phyloP scores from a whole-genome alignment of 495 filamentous ascomycete genomes.

The Rostrohypoxylon terebratum region DNA sequence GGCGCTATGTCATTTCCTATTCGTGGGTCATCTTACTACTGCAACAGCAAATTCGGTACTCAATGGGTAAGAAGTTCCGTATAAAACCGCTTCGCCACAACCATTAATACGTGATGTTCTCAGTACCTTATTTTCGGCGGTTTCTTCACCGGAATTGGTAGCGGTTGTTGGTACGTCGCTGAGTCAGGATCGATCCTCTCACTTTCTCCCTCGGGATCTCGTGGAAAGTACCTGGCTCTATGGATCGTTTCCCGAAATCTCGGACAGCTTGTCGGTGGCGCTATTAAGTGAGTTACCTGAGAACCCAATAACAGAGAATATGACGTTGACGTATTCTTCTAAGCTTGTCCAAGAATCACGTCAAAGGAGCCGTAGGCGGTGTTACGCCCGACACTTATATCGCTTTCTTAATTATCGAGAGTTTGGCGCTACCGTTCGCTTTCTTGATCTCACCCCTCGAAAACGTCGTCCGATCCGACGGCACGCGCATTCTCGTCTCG shows the following conservation, averaged over 20 bases:
- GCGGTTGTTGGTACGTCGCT: constrained; percentile 61
- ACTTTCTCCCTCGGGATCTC: constrained; percentile 58
- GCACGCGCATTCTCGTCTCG: constrained; percentile 57
- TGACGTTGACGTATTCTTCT: constrained; percentile 56
- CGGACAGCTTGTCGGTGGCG: constrained; percentile 60
- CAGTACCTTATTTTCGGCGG: constrained; percentile 58
- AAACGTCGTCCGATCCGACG: constrained; percentile 59
- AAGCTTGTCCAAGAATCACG: constrained; percentile 42
- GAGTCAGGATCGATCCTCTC: constrained; percentile 64
- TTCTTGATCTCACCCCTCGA: constrained; percentile 60
- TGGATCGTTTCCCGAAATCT: constrained; percentile 63
- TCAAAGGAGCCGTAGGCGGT: constrained; percentile 34
- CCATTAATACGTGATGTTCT: constrained; percentile 8
- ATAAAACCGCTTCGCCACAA: background rate
- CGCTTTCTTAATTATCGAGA: constrained; percentile 43
- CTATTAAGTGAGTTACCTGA: constrained; percentile 58
- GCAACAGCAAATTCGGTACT: constrained; percentile 62
- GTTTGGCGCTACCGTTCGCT: constrained; percentile 54
- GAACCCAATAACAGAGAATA: constrained; percentile 46
- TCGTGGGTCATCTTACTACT: constrained; percentile 61
- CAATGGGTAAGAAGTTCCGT: constrained; percentile 54
- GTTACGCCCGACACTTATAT: constrained; percentile 41
- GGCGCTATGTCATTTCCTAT: constrained; percentile 63
- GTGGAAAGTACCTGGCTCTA: constrained; percentile 60
- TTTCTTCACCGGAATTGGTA: constrained; percentile 59